Conservation (phyloP, 164 flowering plant genomes). For the Pachysandra terminalis region DNA sequence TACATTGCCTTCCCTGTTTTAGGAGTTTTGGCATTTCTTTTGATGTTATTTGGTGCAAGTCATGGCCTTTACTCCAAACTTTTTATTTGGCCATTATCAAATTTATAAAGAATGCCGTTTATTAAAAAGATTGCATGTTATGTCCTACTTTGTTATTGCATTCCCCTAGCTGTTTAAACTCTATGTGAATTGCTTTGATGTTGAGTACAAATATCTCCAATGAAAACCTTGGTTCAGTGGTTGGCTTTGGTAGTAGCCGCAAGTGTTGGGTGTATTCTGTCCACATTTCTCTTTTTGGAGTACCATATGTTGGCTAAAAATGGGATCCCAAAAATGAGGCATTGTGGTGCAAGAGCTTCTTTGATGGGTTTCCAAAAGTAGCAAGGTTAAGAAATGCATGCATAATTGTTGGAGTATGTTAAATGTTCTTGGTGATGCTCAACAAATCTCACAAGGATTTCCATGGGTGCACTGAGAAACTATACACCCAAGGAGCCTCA, state of each 20-base stretch:
- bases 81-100: neutral
- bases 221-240: neutral
- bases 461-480: no score
- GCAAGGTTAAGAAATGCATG: no score
- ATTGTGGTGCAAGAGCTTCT: neutral
- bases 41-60: neutral
- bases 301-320: neutral
- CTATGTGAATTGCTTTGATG: no score
- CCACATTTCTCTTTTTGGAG: neutral
- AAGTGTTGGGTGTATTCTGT: neutral
- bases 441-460: no score
- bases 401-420: no score
- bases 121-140: neutral
- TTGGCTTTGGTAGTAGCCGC: neutral
- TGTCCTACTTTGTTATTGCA: neutral
- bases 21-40: no score
- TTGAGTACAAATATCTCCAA: neutral
- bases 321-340: neutral
- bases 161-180: neutral
- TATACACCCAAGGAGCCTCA: no score
- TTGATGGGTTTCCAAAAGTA: no score
- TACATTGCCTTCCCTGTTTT: no score
- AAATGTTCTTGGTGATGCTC: no score
- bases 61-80: neutral
- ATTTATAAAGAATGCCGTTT: no score